Evolutionary conservation across 306 rosid species (phyloP).

Genomic region (Fragaria ananassa): DNA sequence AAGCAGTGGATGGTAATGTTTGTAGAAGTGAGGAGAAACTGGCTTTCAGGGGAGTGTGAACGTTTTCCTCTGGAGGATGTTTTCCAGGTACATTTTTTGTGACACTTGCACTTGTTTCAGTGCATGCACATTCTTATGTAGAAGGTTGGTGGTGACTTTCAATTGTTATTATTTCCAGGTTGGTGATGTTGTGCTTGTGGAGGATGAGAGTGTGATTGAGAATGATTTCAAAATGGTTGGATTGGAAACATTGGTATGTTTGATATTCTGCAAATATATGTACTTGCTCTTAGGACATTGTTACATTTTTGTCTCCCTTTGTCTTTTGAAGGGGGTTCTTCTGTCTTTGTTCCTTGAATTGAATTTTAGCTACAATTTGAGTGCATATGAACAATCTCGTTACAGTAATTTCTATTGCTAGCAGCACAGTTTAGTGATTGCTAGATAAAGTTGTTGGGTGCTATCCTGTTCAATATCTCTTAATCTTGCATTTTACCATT

Average conservation of each 20-base stretch:
- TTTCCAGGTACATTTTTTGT: slow-evolving; percentile 47
- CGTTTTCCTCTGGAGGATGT: slow-evolving; percentile 81
- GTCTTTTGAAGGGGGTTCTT: background rate
- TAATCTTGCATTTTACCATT: slow-evolving; percentile 3
- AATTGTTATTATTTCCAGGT: slow-evolving; percentile 50
- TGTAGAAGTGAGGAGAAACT: slow-evolving; percentile 74
- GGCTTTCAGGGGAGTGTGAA: slow-evolving; percentile 91
- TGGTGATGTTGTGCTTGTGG: slow-evolving; percentile 90
- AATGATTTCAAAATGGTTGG: slow-evolving; percentile 73
- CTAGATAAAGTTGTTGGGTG: background rate
- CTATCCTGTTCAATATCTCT: background rate
- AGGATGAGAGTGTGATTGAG: slow-evolving; percentile 71
- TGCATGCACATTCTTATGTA: background rate
- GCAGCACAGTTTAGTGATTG: background rate
- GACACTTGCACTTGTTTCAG: background rate
- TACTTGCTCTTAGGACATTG: too few relatives aligned
- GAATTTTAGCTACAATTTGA: too few relatives aligned
- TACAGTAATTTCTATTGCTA: background rate
- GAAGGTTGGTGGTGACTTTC: slow-evolving; percentile 6
- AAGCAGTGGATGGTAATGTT: slow-evolving; percentile 78
- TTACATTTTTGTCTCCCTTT: background rate
- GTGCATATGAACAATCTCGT: background rate
- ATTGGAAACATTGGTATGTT: slow-evolving; percentile 78
- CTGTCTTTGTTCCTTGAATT: background rate
- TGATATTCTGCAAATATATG: too few relatives aligned